These are phyloP conservation scores for Hebeloma cylindrosporum DNA, from an alignment of 768 basidiomycete species.

Conservation along the genomic window DNA sequence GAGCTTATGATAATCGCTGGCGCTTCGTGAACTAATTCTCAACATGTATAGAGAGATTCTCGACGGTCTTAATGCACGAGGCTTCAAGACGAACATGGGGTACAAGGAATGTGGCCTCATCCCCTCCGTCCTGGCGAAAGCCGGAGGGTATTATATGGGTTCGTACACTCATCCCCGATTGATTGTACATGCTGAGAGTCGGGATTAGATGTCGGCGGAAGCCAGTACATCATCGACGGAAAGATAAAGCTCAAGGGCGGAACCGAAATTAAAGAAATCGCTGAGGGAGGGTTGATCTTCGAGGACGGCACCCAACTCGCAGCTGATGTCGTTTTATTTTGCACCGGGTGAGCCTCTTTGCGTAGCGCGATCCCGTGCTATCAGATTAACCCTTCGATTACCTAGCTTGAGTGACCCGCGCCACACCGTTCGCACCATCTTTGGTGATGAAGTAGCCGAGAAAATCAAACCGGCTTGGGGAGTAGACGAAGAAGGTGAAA, in stretches of 20 bases:
- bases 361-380: neutral
- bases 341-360: constrained; percentile 47
- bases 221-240: constrained; percentile 62
- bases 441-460: constrained; percentile 44
- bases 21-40: neutral
- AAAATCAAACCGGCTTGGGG: constrained; percentile 62
- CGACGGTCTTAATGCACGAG: constrained; percentile 53
- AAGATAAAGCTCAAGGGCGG: constrained; percentile 73
- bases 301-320: constrained; percentile 45
- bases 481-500: constrained; percentile 62
- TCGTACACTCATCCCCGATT: constrained; percentile 6
- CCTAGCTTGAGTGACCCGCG: constrained; percentile 32
- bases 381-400: neutral
- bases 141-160: constrained; percentile 72
- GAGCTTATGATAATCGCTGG: constrained; percentile 7
- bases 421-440: constrained; percentile 39
- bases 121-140: constrained; percentile 45
- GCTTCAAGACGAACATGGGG: constrained; percentile 57
- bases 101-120: constrained; percentile 52
- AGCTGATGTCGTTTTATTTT: constrained; percentile 59
- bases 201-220: constrained; percentile 55
- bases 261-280: constrained; percentile 46
- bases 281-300: constrained; percentile 43
- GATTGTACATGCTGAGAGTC: neutral
- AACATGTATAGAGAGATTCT: constrained; percentile 31